Evolutionary conservation across 192 early-diverging fungal genomes (phyloP).

Genomic region (Coemansia sp.): DNA sequence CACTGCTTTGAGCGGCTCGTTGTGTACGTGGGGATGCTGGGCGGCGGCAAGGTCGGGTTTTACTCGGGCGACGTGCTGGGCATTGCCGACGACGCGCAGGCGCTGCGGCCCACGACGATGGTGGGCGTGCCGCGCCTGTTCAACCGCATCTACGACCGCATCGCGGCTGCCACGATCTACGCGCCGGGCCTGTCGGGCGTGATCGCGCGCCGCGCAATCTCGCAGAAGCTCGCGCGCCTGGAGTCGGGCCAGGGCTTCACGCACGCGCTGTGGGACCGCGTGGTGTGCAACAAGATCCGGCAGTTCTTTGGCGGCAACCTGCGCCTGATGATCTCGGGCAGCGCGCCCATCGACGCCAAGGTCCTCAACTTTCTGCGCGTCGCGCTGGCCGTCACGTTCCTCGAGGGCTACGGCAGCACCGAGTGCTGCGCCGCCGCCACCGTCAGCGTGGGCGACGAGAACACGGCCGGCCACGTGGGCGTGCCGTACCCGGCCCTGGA

Average conservation of each 20-base stretch:
- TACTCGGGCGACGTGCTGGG: conserved; percentile 60
- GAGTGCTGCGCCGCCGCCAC: conserved; percentile 41
- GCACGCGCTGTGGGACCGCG: conserved; percentile 80
- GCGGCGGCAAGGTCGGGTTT: conserved; percentile 73
- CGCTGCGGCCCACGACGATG: conserved; percentile 83
- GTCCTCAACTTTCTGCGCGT: conserved; percentile 69
- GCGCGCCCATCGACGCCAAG: conserved; percentile 66
- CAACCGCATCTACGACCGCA: conserved; percentile 88
- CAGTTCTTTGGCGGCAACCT: conserved; percentile 74
- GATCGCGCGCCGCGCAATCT: conserved; percentile 60
- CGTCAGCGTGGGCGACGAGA: conserved; percentile 28
- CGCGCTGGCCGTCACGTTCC: conserved; percentile 55
- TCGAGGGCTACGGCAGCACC: conserved; percentile 57
- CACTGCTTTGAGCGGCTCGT: conserved; percentile 81
- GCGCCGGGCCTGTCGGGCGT: conserved; percentile 63
- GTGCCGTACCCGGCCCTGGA: conserved; percentile 72
- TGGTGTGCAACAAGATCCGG: conserved; percentile 84
- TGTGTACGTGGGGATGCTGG: conserved; percentile 54
- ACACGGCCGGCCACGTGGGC: conserved; percentile 68
- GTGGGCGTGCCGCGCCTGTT: conserved; percentile 86
- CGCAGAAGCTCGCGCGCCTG: conserved; percentile 59
- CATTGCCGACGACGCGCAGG: conserved; percentile 78
- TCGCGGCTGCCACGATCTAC: conserved; percentile 57
- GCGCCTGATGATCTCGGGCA: conserved; percentile 61
- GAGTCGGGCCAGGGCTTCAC: conserved; percentile 53